Conservation (phyloP, 2,329 filamentous ascomycete species). For the Penicillium thymicola region DNA sequence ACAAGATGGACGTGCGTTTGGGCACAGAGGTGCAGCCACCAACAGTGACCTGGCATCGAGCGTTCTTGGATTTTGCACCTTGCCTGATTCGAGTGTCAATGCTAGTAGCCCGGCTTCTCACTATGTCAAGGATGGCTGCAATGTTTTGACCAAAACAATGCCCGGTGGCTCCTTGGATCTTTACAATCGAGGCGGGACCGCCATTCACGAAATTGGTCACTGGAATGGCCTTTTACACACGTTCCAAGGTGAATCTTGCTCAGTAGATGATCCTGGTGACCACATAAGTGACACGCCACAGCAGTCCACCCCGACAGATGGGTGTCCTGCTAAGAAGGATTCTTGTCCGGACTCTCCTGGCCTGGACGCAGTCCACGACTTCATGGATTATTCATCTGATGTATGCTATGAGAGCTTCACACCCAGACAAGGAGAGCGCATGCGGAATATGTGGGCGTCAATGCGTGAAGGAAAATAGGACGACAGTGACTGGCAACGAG, state of each 20-base stretch:
- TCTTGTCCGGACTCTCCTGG: conserved; percentile 48
- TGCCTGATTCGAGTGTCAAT: conserved; percentile 44
- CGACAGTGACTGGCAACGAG: neutral
- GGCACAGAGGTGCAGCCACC: conserved; percentile 16
- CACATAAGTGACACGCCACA: conserved; percentile 46
- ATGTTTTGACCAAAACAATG: conserved; percentile 56
- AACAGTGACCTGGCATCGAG: conserved; percentile 24
- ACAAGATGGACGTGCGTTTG: conserved; percentile 23
- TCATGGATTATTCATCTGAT: conserved; percentile 59
- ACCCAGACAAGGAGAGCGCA: conserved; percentile 48
- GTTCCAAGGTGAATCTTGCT: conserved; percentile 42
- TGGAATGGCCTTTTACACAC: conserved; percentile 48
- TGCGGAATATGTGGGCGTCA: conserved; percentile 52
- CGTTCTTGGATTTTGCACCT: conserved; percentile 55
- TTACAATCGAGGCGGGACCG: conserved; percentile 49
- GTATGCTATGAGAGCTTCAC: conserved; percentile 55
- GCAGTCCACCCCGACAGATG: conserved; percentile 56
- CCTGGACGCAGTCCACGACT: conserved; percentile 55
- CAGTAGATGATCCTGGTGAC: conserved; percentile 36
- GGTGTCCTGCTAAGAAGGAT: conserved; percentile 52
- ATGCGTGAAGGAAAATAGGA: conserved; percentile 37
- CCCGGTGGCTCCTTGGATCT: conserved; percentile 49
- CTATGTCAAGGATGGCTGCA: conserved; percentile 56
- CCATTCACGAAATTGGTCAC: conserved; percentile 48
- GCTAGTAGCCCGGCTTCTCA: conserved; percentile 32